Percentiles rank a stretch among this genome's conserved stretches.
Evolutionary conservation across 495 filamentous ascomycete species (phyloP).

Genomic region (Podospora tetraspora): DNA sequence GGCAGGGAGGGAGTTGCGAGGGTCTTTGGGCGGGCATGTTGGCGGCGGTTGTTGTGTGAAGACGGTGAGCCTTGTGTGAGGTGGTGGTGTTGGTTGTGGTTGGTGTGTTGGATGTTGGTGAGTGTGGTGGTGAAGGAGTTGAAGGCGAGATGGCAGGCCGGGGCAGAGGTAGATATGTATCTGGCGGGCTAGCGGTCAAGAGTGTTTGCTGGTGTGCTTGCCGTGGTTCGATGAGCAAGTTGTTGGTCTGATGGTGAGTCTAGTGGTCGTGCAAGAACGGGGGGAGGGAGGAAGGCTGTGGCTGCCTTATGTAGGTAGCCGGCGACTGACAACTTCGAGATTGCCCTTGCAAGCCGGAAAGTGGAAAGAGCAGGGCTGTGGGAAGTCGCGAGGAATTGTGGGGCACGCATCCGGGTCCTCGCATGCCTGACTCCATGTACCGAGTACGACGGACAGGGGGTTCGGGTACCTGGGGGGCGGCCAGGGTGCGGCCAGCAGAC

Average conservation of each 20-base stretch:
- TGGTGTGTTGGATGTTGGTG: slow-evolving; percentile 15
- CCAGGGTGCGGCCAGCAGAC: slow-evolving; percentile 1
- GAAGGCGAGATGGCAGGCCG: neutral
- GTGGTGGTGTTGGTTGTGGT: slow-evolving; percentile 15
- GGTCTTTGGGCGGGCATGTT: slow-evolving; percentile 65
- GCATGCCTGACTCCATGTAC: slow-evolving; percentile 12
- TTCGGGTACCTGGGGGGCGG: slow-evolving; percentile 15
- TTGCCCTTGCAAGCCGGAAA: slow-evolving; percentile 29
- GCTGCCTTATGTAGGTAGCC: slow-evolving; percentile 42
- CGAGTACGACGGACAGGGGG: slow-evolving; percentile 18
- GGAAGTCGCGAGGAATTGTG: slow-evolving; percentile 23
- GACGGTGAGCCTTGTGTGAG: slow-evolving; percentile 12
- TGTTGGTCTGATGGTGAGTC: slow-evolving; percentile 30
- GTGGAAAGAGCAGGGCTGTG: slow-evolving; percentile 31
- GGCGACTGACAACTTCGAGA: slow-evolving; percentile 30
- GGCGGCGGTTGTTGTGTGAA: slow-evolving; percentile 16
- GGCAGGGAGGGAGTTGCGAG: slow-evolving; percentile 74
- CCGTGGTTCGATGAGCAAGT: slow-evolving; percentile 19
- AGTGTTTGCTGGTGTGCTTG: slow-evolving; percentile 17
- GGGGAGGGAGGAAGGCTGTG: slow-evolving; percentile 30
- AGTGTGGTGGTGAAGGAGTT: neutral
- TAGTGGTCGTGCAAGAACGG: slow-evolving; percentile 10
- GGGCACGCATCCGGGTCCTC: slow-evolving; percentile 24
- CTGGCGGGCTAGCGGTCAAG: neutral
- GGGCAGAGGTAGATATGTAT: slow-evolving; percentile 2